Conservation (phyloP, 257 asterid genomes). For the Lycium barbarum region DNA sequence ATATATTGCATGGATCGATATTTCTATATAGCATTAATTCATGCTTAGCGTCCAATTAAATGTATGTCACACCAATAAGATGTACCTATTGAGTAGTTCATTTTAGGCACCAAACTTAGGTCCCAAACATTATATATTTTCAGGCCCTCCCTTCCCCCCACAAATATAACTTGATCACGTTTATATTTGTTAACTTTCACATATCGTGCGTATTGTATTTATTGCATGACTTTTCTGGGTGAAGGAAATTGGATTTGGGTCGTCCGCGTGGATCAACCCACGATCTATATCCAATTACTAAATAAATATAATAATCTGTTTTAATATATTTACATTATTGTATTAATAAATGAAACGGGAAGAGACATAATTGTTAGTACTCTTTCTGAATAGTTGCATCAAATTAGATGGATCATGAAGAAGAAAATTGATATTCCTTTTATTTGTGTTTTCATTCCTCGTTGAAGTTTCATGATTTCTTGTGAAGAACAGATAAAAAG, state of each 20-base stretch:
- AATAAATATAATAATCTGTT: too few species aligned
- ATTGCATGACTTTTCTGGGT: neutral
- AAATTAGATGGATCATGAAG: neutral
- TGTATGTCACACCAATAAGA: neutral
- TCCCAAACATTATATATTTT: neutral
- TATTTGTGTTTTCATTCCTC: neutral
- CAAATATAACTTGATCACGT: neutral
- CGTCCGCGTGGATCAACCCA: too few species aligned
- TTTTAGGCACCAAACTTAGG: neutral
- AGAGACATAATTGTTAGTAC: too few species aligned
- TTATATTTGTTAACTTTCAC: neutral
- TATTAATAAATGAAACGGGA: neutral
- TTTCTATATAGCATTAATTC: neutral
- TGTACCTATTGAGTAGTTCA: neutral
- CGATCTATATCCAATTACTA: too few species aligned
- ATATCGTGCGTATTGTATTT: neutral
- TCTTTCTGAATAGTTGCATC: too few species aligned
- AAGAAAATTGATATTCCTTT: neutral
- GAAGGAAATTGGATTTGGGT: neutral
- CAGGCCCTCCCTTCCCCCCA: neutral
- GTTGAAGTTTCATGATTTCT: neutral
- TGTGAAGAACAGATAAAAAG: neutral
- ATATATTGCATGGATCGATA: neutral
- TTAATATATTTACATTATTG: neutral
- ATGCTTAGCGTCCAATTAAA: conserved; percentile 3